Conservation (phyloP, 2,329 filamentous ascomycete species). For the Septoria linicola region DNA sequence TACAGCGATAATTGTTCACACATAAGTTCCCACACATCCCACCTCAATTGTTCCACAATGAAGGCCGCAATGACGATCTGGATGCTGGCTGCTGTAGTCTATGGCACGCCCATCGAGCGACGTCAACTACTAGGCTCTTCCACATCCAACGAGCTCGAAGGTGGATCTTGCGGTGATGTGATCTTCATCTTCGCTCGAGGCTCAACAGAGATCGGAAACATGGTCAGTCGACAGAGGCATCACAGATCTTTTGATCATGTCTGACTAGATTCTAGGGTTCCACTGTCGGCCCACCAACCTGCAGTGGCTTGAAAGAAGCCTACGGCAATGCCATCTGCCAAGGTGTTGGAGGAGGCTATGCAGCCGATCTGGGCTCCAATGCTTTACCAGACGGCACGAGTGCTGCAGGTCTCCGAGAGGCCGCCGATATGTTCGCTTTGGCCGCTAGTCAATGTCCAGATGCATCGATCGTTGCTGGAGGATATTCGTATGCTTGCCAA, state of each 20-base stretch:
- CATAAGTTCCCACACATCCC: background rate
- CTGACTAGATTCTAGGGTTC: slow-evolving; percentile 17
- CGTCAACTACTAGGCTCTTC: slow-evolving; percentile 17
- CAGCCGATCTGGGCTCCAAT: slow-evolving; percentile 26
- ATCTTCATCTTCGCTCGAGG: slow-evolving; percentile 60
- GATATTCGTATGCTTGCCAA: slow-evolving; percentile 25
- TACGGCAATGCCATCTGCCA: slow-evolving; percentile 30
- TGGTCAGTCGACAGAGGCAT: slow-evolving; percentile 37
- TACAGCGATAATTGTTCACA: background rate
- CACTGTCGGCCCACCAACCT: slow-evolving; percentile 31
- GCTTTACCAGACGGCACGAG: slow-evolving; percentile 27
- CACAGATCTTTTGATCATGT: too few species aligned
- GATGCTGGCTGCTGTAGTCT: slow-evolving; percentile 17
- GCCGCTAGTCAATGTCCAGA: slow-evolving; percentile 32
- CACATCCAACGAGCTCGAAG: slow-evolving; percentile 27
- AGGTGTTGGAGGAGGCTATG: slow-evolving; percentile 32
- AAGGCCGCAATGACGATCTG: slow-evolving; percentile 13
- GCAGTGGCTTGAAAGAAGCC: slow-evolving; percentile 27
- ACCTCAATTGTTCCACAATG: slow-evolving; percentile 4
- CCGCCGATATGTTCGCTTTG: slow-evolving; percentile 27
- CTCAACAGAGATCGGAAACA: slow-evolving; percentile 55
- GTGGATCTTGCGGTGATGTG: slow-evolving; percentile 46
- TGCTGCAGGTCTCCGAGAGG: slow-evolving; percentile 26
- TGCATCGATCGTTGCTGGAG: slow-evolving; percentile 31
- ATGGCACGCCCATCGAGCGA: slow-evolving; percentile 10